Evolutionary conservation across 2,329 filamentous ascomycete genomes (phyloP), one percentile per base, ranked within the genome.

Genomic region (Aspergillus candidus): DNA sequence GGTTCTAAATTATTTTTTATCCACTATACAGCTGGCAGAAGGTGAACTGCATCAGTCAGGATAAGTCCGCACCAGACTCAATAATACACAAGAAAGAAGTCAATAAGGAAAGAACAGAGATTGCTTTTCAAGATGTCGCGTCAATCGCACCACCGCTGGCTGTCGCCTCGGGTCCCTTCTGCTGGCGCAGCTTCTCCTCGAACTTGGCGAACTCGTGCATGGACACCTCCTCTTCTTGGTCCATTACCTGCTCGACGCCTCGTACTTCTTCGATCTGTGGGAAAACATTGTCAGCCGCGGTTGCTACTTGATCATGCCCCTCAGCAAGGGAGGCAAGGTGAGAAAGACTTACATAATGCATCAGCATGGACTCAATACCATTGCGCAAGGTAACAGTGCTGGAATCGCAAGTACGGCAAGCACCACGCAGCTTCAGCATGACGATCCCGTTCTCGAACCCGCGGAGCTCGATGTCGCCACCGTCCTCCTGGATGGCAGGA

Each of bases 301-400:
- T 27, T 27, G 22, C 22, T 27, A 27, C 22, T 27, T 10, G 22
- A 27, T 10, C 22, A 10, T 27, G 2, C 6, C 18, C 18, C 6
- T 3, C 11, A 30, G 17, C 11, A 6, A 18, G 5, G 17, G 4
- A 17, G 7, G 7, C 29, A 5, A 40, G 41, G 15, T 35, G 41
- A 33, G 41, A 41, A 13, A 31, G 36, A 80, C 84, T 78, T 68
- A 89, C 86, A 67, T 93, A 93, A 67, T 91, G 88, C 88, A 95
- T 96, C 65, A 97, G 68, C 93, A 98, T 97, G 54, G 87, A 88
- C 76, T 98, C 93, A 56, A 98, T 98, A 6, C 93, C 93, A 65
- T 94, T 97, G 76, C 94, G 95, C 54, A 98, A 70, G 27, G 93
- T 98, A 31, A 96, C 90, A 0, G 93, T 97, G 65, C 90, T 96